phyloP scores from a whole-genome alignment of 257 asterid genomes.

The Solanum arcanum region DNA sequence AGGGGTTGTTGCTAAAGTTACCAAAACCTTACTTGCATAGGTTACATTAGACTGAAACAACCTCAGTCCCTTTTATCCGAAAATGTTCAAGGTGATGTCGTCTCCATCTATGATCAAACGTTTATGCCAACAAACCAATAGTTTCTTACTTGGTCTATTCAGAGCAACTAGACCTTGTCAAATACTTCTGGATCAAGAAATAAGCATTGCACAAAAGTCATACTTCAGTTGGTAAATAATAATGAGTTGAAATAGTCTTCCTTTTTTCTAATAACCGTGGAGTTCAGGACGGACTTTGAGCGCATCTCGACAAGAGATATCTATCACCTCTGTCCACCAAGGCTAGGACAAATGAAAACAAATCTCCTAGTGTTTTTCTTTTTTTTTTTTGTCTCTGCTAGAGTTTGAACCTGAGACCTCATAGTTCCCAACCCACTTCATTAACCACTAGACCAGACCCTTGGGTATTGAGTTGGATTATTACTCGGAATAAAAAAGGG shows the following conservation, averaged over 20 bases:
- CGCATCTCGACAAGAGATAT: not conserved
- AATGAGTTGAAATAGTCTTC: not conserved
- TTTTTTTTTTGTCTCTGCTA: not conserved
- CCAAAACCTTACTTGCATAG: slow-evolving; percentile 2
- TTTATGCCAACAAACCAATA: slow-evolving; percentile 2
- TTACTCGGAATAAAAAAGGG: not conserved
- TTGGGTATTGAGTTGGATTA: not conserved
- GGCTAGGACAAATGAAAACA: not conserved
- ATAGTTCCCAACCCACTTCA: not conserved
- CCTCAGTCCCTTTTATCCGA: not conserved
- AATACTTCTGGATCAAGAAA: slow-evolving; percentile 30
- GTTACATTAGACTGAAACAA: slow-evolving; percentile 3
- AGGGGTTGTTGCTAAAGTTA: slow-evolving; percentile 3
- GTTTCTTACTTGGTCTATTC: slow-evolving; percentile 15
- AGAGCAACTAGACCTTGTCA: slow-evolving; percentile 12
- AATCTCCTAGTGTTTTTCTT: not conserved
- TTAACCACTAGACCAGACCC: not conserved
- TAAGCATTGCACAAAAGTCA: not conserved
- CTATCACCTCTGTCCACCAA: not conserved
- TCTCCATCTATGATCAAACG: not conserved
- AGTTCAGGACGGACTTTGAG: not conserved
- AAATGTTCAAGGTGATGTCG: not conserved
- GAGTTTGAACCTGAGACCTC: not conserved
- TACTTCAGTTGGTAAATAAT: not conserved
- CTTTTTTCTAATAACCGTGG: not conserved